Percentiles rank a stretch among this genome's conserved stretches.
These are phyloP conservation scores for Hyphodiscus sp. DNA, from an alignment of 2,329 filamentous ascomycete species.

Conservation along the genomic window DNA sequence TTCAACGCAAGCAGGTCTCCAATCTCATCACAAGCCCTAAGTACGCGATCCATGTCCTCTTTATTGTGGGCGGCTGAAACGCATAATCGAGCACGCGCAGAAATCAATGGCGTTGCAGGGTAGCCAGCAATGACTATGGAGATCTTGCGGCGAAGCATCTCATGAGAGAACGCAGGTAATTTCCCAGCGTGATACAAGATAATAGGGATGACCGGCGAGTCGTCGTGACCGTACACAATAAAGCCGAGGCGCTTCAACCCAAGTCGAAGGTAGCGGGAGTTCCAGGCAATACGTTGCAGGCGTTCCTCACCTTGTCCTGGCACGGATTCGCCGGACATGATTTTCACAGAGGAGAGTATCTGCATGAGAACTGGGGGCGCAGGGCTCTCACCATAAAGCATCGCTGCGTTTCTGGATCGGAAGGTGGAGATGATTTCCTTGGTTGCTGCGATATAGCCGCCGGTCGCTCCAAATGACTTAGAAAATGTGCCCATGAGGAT, in stretches of 20 bases:
- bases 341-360: slow-evolving; percentile 73
- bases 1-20: slow-evolving; percentile 86
- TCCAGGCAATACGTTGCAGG: slow-evolving; percentile 89
- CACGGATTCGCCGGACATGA: slow-evolving; percentile 78
- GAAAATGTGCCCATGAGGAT: slow-evolving; percentile 96
- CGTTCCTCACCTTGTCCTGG: slow-evolving; percentile 57
- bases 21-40: slow-evolving; percentile 82
- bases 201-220: slow-evolving; percentile 89
- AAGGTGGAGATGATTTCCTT: slow-evolving; percentile 87
- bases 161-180: slow-evolving; percentile 92
- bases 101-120: slow-evolving; percentile 86
- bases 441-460: slow-evolving; percentile 84
- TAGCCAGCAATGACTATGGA: slow-evolving; percentile 94
- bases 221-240: slow-evolving; percentile 93
- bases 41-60: slow-evolving; percentile 83
- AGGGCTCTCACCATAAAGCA: slow-evolving; percentile 76
- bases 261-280: slow-evolving; percentile 92
- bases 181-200: slow-evolving; percentile 96
- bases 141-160: slow-evolving; percentile 95
- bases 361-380: slow-evolving; percentile 80
- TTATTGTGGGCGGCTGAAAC: slow-evolving; percentile 92
- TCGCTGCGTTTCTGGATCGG: slow-evolving; percentile 73
- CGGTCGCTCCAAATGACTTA: slow-evolving; percentile 95
- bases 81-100: slow-evolving; percentile 87
- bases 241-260: slow-evolving; percentile 91